Evolutionary conservation across 1,139 yeast genomes (phyloP).

Genomic region (Protomyces gravidus): DNA sequence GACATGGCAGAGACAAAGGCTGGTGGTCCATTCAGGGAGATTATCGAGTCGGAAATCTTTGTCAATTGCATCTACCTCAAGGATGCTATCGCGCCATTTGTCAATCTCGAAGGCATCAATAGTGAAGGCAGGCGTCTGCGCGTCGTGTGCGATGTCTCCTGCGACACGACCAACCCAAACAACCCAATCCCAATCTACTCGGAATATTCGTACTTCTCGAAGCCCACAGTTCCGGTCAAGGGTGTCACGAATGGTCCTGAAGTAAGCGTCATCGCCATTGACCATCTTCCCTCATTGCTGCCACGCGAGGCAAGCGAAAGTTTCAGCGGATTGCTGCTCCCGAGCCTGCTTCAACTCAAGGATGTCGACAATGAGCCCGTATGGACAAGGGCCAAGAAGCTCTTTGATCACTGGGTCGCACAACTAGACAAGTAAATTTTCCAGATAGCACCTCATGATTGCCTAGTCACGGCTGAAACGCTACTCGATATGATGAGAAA

Average conservation of each 20-base stretch:
- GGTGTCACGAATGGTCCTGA: constrained; percentile 71
- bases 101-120: constrained; percentile 50
- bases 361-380: constrained; percentile 77
- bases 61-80: constrained; percentile 94
- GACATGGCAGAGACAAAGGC: constrained; percentile 93
- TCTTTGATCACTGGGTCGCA: constrained; percentile 73
- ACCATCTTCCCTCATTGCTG: constrained; percentile 87
- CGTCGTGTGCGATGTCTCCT: constrained; percentile 94
- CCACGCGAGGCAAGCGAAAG: constrained; percentile 97
- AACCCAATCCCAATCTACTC: constrained; percentile 93
- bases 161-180: constrained; percentile 97
- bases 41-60: constrained; percentile 79
- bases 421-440: no score
- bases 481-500: neutral
- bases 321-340: constrained; percentile 78
- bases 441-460: no score
- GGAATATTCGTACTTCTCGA: constrained; percentile 80
- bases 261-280: constrained; percentile 87
- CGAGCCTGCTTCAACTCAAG: constrained; percentile 79
- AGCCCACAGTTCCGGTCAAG: constrained; percentile 82
- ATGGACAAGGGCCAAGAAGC: constrained; percentile 81
- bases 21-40: constrained; percentile 96
- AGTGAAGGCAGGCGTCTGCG: constrained; percentile 78
- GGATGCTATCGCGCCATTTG: constrained; percentile 87
- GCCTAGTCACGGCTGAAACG: neutral